Percentiles rank a stretch among this genome's conserved stretches.
These are phyloP conservation scores for Cryphonectria japonica DNA, from an alignment of 2,329 filamentous ascomycete genomes.

Conservation along the genomic window DNA sequence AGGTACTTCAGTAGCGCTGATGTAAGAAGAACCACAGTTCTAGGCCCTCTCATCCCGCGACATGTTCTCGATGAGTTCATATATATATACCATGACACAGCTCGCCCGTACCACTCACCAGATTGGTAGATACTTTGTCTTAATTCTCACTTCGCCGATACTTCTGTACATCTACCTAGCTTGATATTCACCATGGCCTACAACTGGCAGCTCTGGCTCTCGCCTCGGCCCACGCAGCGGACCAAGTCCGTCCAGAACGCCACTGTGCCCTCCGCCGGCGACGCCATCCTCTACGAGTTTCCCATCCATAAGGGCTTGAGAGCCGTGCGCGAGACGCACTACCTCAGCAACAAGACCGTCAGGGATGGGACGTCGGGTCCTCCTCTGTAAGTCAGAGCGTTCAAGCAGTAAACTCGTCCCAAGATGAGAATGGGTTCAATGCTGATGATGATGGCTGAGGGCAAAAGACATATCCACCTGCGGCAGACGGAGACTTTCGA, in stretches of 20 bases:
- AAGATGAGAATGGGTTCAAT: too few species aligned
- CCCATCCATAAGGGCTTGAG: neutral
- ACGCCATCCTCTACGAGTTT: constrained; percentile 17
- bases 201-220: constrained; percentile 24
- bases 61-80: neutral
- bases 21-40: neutral
- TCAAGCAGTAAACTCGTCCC: too few species aligned
- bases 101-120: neutral
- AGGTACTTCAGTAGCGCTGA: neutral
- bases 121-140: neutral
- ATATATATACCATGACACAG: neutral
- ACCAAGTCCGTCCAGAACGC: constrained; percentile 16
- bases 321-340: constrained; percentile 21
- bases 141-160: neutral
- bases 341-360: constrained; percentile 10
- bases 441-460: neutral
- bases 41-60: neutral
- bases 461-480: constrained; percentile 21
- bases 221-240: constrained; percentile 20
- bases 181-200: constrained; percentile 2
- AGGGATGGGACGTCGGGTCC: constrained; percentile 20
- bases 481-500: constrained; percentile 24
- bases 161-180: neutral
- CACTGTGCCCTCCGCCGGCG: neutral
- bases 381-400: constrained; percentile 11